Evolutionary conservation across 257 asterid genomes (phyloP), one percentile per base, ranked within the genome.

Genomic region (Scutellaria baicalensis): DNA sequence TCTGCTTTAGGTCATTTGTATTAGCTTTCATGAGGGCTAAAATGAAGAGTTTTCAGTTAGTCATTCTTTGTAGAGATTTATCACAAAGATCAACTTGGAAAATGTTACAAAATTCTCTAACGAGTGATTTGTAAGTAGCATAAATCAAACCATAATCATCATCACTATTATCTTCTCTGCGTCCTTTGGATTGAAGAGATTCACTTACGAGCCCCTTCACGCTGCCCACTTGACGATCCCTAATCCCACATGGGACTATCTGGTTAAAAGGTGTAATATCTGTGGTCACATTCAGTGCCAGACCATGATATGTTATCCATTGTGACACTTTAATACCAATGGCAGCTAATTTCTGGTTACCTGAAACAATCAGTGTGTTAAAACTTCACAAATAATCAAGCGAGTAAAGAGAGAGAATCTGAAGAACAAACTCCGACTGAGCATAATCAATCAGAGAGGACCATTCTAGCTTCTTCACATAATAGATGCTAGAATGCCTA

Each of bases 241-340:
- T 80, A 64, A 93, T 91, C 59, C 99, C 99, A 69, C 97, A 93
- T 0, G 96, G 97, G 59, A 87, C 83, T 21, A 87, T 91, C 74
- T 20, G 83, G 44, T 77, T 74, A 75, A 91, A 91, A 35, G 95
- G 87, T 8, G 79, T 39, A 51, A 83, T 17, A 75, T 91, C 87
- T 16, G 96, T 87, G 72, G 88, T 80, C 79, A 91, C 92, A 68
- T 91, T 91, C 76, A 91, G 82, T 16, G 96, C 93, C 78, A 93
- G 56, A 21, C 97, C 96, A 74, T 91, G 99, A 79, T 73, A 87
- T 5, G 97, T 69, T 64, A 91, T 83, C 95, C 99, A 91, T 43
- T 74, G 80, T 0, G 95, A 84, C 17, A 85, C 96, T 82, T 79
- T 84, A 23, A 93, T 76, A 31, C 97, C 99, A 18, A 91, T 82